Evolutionary conservation across 108 stramenopile genomes (phyloP).

Genomic region (Pseudonitzschia multiseries): DNA sequence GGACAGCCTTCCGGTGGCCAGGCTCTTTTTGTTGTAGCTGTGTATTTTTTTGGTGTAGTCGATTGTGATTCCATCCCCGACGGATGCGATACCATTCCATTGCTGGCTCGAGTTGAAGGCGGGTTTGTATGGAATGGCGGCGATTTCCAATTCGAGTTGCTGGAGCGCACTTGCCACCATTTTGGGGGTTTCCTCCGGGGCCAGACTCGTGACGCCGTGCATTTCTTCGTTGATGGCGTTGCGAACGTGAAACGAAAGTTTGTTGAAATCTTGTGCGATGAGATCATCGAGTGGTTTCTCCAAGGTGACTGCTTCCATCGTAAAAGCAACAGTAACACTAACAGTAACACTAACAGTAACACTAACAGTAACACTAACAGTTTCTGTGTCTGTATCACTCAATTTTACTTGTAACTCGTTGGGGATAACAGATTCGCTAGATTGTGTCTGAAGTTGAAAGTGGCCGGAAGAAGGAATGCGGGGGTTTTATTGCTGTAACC

Average conservation of each 20-base stretch:
- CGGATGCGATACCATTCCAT: background rate
- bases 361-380: no score
- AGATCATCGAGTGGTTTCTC: constrained; percentile 11
- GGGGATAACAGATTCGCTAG: no score
- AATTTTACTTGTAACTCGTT: no score
- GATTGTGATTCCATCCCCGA: background rate
- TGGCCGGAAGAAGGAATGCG: no score
- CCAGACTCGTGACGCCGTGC: constrained; percentile 23
- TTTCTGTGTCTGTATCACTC: no score
- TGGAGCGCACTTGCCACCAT: constrained; percentile 8
- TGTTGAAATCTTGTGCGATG: constrained; percentile 24
- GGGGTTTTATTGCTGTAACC: no score
- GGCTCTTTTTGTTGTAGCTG: constrained; percentile 5
- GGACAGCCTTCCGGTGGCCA: constrained; percentile 2
- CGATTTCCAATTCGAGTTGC: background rate
- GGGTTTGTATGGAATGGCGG: constrained; percentile 14
- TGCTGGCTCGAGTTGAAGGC: constrained; percentile 19
- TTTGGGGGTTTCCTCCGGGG: constrained; percentile 19
- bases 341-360: no score
- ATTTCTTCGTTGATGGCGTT: constrained; percentile 32
- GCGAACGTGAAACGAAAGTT: constrained; percentile 25
- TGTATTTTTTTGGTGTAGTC: background rate
- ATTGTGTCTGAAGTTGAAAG: no score
- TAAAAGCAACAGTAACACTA: background rate
- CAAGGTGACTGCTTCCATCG: background rate